A percentile compares a stretch with the other conserved stretches of the same genome.
phyloP scores from a whole-genome alignment of 768 basidiomycete genomes.

The Gymnopilus junonius region DNA sequence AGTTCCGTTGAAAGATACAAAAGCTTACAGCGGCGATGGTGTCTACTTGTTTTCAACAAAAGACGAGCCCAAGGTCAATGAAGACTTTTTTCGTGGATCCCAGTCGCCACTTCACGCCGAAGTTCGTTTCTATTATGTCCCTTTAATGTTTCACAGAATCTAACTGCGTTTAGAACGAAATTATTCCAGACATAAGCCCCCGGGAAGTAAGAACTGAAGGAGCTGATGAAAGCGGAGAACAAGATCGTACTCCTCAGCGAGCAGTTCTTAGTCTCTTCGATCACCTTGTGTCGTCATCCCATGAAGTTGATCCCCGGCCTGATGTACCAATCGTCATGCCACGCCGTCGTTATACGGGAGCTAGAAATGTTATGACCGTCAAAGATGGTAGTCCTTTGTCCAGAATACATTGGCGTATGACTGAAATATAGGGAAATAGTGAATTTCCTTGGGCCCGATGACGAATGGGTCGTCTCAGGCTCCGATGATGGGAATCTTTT shows the following conservation, averaged over 20 bases:
- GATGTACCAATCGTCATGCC: conserved; percentile 38
- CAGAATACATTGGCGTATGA: neutral
- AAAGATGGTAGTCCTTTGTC: conserved; percentile 68
- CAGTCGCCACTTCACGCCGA: conserved; percentile 33
- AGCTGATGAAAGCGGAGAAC: neutral
- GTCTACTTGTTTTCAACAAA: conserved; percentile 76
- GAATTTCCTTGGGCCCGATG: conserved; percentile 80
- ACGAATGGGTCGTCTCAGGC: conserved; percentile 82
- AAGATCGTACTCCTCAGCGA: neutral
- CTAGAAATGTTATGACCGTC: conserved; percentile 80
- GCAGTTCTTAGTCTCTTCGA: neutral
- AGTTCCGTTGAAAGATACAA: conserved; percentile 8
- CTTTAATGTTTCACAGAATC: neutral
- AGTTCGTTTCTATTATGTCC: neutral
- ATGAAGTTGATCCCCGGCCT: neutral
- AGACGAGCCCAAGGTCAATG: conserved; percentile 53
- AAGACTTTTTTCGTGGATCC: conserved; percentile 20
- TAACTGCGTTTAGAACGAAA: conserved; percentile 11
- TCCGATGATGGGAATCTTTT: conserved; percentile 91
- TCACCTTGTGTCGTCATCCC: conserved; percentile 11
- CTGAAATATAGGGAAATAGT: conserved; percentile 44
- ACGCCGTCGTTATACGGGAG: conserved; percentile 64
- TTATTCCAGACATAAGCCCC: neutral
- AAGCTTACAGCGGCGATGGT: conserved; percentile 76
- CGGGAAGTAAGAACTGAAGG: neutral